Percentiles rank a stretch among this genome's conserved stretches.
phyloP scores from a whole-genome alignment of 306 rosid genomes.

The Acmispon strigosus region DNA sequence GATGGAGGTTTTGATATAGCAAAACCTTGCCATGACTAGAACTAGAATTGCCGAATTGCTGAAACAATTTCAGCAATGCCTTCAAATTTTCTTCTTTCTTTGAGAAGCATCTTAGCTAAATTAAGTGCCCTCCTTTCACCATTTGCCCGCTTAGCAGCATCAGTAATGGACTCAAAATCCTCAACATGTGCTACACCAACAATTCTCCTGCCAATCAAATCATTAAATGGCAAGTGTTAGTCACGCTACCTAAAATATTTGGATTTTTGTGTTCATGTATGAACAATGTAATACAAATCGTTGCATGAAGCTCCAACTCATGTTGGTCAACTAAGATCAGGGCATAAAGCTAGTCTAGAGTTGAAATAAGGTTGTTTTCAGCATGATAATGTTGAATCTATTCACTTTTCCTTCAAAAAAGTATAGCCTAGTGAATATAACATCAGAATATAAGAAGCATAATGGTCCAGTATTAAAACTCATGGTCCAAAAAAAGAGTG shows the following conservation, averaged over 20 bases:
- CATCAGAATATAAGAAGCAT: no score
- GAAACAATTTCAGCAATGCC: constrained; percentile 50
- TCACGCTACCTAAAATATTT: no score
- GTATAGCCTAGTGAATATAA: no score
- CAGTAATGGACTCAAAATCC: constrained; percentile 72
- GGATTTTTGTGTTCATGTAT: no score
- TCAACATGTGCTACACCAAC: constrained; percentile 91
- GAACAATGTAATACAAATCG: no score
- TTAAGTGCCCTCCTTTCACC: constrained; percentile 68
- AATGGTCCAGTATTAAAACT: no score
- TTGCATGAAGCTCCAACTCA: neutral
- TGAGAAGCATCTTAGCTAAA: constrained; percentile 65
- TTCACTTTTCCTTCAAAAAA: no score
- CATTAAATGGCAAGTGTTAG: neutral
- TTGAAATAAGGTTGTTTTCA: no score
- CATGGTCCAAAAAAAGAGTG: no score
- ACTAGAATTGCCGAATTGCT: constrained; percentile 43
- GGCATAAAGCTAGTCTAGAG: neutral
- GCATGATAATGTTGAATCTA: no score
- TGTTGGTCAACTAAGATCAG: neutral
- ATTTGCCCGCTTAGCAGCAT: constrained; percentile 57
- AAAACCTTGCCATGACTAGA: constrained; percentile 22
- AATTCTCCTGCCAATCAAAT: constrained; percentile 58
- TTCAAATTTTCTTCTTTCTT: constrained; percentile 58
- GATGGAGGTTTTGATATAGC: neutral